Base-by-base conservation (phyloP, 352 stramenopile species). In the Blastocystis sp. region DNA sequence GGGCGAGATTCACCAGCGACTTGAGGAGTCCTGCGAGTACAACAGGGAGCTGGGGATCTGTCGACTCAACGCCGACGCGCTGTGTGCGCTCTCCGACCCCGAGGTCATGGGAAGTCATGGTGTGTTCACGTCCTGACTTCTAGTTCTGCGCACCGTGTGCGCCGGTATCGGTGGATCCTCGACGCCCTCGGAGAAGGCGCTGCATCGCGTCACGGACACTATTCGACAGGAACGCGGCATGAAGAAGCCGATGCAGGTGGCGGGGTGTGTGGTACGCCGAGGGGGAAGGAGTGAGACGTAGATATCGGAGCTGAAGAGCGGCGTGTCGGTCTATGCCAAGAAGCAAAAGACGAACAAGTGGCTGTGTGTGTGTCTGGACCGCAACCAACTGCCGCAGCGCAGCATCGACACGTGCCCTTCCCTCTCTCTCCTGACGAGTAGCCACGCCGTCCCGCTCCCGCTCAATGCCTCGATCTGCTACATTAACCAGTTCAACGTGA, bases 341-440 rank as follows among this genome's bases (percentile, higher is more conserved):
- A 50, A 59, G 45, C 24, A 50, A n/a, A 85, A 69, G 33, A 26
- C 31, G 2, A 13, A 29, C 24, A 10, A 50, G 31, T 85, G 74
- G 74, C 19, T 85, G 24, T 66, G 50, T n/a, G 60, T 69, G 55
- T 85, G 74, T 69, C 31, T 85, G 16, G 74, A 85, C 66, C 59
- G 74, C 26, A 85, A 85, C 37, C 74, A 85, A 55, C 37, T 85
- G 60, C 74, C 74, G 2, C 74, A 85, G 29, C 74, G 74, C 16
- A 33, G n/a, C 9, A 51, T 85, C 26, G 74, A 85, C 61, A 85
- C 13, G 74, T 85, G 6, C 50, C 19, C 39, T 3, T 59, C n/a
- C 33, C 50, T 6, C 29, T 3, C 1, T 4, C 24, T 37, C 4
- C 21, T 50, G 21, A 66, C 29, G n/a, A 0, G 24, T 69, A 85